Evolutionary conservation across 2,329 filamentous ascomycete genomes (phyloP).

Genomic region (Diaporthe vaccinii): DNA sequence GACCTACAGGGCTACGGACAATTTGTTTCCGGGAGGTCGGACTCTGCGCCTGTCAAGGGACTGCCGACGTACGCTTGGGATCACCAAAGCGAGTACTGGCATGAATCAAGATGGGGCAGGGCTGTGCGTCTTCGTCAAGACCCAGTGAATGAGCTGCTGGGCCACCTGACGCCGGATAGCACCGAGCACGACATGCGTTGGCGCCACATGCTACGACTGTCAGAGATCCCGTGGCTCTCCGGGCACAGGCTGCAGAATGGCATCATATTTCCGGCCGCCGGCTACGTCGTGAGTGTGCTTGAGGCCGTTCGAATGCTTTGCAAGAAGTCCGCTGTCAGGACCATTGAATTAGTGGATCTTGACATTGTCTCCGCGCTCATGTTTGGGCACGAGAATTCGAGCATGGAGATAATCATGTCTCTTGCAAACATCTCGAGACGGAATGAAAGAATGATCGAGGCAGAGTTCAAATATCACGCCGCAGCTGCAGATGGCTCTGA

Average conservation of each 20-base stretch:
- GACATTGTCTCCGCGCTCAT: conserved; percentile 41
- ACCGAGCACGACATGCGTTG: conserved; percentile 43
- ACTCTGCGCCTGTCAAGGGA: conserved; percentile 21
- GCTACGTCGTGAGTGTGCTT: conserved; percentile 39
- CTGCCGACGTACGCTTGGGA: conserved; percentile 39
- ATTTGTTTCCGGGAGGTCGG: neutral
- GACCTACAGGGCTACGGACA: conserved; percentile 33
- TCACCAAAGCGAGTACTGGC: conserved; percentile 32
- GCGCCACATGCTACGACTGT: conserved; percentile 44
- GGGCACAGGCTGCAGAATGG: conserved; percentile 53
- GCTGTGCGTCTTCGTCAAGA: conserved; percentile 51
- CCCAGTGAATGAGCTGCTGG: conserved; percentile 36
- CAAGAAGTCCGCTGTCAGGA: neutral
- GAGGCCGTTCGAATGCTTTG: too few species aligned
- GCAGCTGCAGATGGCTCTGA: neutral
- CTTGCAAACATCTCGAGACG: conserved; percentile 52
- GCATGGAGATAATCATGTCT: neutral
- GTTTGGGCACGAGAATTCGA: conserved; percentile 47
- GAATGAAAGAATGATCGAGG: conserved; percentile 48
- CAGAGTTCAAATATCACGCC: neutral
- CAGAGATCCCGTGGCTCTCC: conserved; percentile 53
- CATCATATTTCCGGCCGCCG: conserved; percentile 54
- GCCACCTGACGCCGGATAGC: neutral
- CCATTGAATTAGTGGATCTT: conserved; percentile 43
- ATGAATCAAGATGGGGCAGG: conserved; percentile 49